Evolutionary conservation across 176 grass and related monocot genomes (phyloP), one percentile per base, ranked within the genome.

Genomic region (Carex pumila): DNA sequence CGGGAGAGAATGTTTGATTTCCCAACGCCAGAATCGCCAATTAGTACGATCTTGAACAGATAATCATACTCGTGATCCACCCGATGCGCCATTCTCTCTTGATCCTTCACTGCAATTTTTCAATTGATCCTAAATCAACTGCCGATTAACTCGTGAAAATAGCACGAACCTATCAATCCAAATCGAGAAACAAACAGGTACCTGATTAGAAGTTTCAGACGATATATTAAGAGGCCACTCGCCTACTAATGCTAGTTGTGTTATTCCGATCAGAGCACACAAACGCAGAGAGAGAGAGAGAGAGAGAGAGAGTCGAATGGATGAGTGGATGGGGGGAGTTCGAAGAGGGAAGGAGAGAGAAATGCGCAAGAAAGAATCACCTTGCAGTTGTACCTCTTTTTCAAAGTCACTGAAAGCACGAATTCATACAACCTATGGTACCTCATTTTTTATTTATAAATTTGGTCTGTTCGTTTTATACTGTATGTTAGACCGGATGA

Each of bases 31-130:
- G 89, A 91, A 71, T 94, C 93, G 37, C 93, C 93, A 83, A 94
- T 94, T 81, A 94, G 90, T 63, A 94, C 93, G 90, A 94, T 92
- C 93, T 94, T 94, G 88, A 94, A 94, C 30, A 94, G 88, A 68
- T 94, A 94, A 13, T 90, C 91, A 64, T 94, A 94, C 85, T 94
- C 93, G 81, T 94, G 90, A 90, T 88, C 90, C 56, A 92, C 88
- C n/a, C 93, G 84, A 55, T 65, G 87, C 92, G 53, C 68, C 71
- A 76, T 76, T 85, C 12, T 17, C 77, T 37, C 37, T 70, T 79
- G 84, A 87, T 87, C 79, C 50, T 66, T 81, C 55, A 21, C 79
- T 47, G 12, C 18, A 55, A 52, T 53, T 63, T 83, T 64, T 82
- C 36, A 34, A 56, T 61, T 50, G 50, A 47, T 60, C 43, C 70